A percentile compares a stretch with the other conserved stretches of the same genome.
These are phyloP conservation scores for Basidiobolus heterosporus DNA, from an alignment of 371 early-diverging fungal genomes.

Conservation along the genomic window DNA sequence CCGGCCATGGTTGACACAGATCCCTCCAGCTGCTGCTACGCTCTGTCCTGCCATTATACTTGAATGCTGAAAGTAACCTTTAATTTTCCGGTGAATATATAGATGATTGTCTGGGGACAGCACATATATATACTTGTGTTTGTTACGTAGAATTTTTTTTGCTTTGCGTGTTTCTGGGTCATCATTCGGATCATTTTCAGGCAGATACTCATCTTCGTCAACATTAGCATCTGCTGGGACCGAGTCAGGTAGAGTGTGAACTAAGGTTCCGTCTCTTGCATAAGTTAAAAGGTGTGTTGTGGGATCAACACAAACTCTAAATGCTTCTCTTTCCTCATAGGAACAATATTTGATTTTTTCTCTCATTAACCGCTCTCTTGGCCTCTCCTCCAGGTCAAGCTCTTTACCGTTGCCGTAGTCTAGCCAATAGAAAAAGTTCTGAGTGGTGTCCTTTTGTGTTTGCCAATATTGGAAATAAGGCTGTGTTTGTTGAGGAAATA, in stretches of 20 bases:
- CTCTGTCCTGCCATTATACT: slow-evolving; percentile 14
- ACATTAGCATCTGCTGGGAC: slow-evolving; percentile 6
- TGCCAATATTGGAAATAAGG: too few relatives aligned
- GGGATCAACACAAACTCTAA: slow-evolving; percentile 5
- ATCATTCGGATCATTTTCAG: slow-evolving; percentile 8
- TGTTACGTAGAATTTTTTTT: slow-evolving; percentile 13
- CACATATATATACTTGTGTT: slow-evolving; percentile 14
- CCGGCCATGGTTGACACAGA: slow-evolving; percentile 11
- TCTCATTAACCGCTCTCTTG: slow-evolving; percentile 10
- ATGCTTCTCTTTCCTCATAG: slow-evolving; percentile 11
- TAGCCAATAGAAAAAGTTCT: slow-evolving; percentile 21
- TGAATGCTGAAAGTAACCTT: slow-evolving; percentile 15
- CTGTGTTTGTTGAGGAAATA: too few relatives aligned
- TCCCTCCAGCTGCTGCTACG: slow-evolving; percentile 13
- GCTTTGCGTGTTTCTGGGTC: slow-evolving; percentile 11
- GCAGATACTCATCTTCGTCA: slow-evolving; percentile 8
- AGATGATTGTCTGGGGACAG: slow-evolving; percentile 9
- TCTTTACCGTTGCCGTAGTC: slow-evolving; percentile 15
- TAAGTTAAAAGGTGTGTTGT: too few relatives aligned
- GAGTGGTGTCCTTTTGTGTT: slow-evolving; percentile 2
- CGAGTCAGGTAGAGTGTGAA: slow-evolving; percentile 2
- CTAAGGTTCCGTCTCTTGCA: too few relatives aligned
- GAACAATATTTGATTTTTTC: slow-evolving; percentile 13
- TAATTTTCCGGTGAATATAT: slow-evolving; percentile 11
- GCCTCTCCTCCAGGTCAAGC: slow-evolving; percentile 9